Percentiles rank a stretch among this genome's conserved stretches.
phyloP scores from a whole-genome alignment of 73 alveolate genomes.

The Durusdinium trenchii region DNA sequence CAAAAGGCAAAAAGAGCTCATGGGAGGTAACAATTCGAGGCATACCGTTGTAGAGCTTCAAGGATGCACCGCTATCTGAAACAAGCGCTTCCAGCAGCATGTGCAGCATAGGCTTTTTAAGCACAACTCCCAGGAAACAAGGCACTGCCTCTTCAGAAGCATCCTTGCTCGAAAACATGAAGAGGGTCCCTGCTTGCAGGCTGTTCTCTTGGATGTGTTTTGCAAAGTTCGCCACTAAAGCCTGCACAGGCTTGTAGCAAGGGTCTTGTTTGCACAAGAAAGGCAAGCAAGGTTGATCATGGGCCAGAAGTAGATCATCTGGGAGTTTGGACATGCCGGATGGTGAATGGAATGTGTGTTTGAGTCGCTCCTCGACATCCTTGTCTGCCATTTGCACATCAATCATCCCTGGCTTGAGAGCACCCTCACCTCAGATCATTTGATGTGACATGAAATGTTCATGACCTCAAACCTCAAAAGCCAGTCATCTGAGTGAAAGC shows the following conservation, averaged over 20 bases:
- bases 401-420: background rate
- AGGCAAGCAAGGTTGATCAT: background rate
- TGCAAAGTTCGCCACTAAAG: background rate
- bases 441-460: no score
- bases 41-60: background rate
- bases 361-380: background rate
- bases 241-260: background rate
- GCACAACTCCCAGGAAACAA: constrained; percentile 1
- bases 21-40: background rate
- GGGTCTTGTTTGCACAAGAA: constrained; percentile 9
- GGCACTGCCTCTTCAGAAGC: background rate
- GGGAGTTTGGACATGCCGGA: no score
- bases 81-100: background rate
- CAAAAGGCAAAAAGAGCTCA: background rate
- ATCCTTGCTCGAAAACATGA: background rate
- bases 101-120: background rate
- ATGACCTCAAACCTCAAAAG: no score
- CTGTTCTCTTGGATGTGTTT: background rate
- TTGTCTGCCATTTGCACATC: background rate
- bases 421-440: constrained; percentile 47
- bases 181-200: background rate
- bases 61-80: background rate
- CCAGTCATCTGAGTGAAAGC: no score
- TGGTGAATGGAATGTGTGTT: background rate
- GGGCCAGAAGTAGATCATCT: no score